A percentile compares a stretch with the other conserved stretches of the same genome.
These are phyloP conservation scores for Lactifluus piperatus DNA, from an alignment of 768 basidiomycete genomes.

Conservation along the genomic window DNA sequence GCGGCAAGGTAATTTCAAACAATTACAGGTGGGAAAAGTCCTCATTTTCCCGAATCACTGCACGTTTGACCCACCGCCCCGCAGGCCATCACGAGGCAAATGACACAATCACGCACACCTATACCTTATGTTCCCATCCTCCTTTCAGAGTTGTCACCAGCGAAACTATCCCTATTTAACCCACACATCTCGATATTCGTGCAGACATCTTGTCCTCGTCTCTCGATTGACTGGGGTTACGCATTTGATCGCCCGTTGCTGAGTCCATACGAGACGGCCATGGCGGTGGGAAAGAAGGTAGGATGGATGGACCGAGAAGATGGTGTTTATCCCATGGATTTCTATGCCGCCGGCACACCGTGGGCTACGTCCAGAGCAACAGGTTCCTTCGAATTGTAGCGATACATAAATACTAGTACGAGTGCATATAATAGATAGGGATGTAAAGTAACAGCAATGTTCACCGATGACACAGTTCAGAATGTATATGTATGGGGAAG, in stretches of 20 bases:
- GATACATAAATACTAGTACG: not conserved
- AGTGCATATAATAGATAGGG: not conserved
- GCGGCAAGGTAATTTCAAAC: slow-evolving; percentile 85
- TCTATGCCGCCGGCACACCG: slow-evolving; percentile 74
- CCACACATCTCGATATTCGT: slow-evolving; percentile 83
- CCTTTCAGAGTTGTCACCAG: slow-evolving; percentile 93
- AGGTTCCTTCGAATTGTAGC: slow-evolving; percentile 9
- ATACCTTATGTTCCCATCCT: slow-evolving; percentile 86
- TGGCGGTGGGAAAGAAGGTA: slow-evolving; percentile 60
- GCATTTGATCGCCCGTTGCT: slow-evolving; percentile 85
- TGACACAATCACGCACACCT: slow-evolving; percentile 41
- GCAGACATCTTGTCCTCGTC: slow-evolving; percentile 92
- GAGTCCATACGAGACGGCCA: slow-evolving; percentile 88
- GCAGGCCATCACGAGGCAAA: slow-evolving; percentile 68
- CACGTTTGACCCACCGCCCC: not conserved
- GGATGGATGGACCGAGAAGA: slow-evolving; percentile 53
- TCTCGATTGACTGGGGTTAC: slow-evolving; percentile 99
- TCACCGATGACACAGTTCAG: not conserved
- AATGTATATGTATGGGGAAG: slow-evolving; percentile 13
- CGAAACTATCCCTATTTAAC: slow-evolving; percentile 79
- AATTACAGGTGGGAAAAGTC: slow-evolving; percentile 59
- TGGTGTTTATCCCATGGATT: slow-evolving; percentile 90
- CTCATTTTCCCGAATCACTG: not conserved
- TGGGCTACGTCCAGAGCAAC: slow-evolving; percentile 62
- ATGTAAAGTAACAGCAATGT: not conserved